phyloP scores from a whole-genome alignment of 106 monocot species.

The Dendrobium catenatum region DNA sequence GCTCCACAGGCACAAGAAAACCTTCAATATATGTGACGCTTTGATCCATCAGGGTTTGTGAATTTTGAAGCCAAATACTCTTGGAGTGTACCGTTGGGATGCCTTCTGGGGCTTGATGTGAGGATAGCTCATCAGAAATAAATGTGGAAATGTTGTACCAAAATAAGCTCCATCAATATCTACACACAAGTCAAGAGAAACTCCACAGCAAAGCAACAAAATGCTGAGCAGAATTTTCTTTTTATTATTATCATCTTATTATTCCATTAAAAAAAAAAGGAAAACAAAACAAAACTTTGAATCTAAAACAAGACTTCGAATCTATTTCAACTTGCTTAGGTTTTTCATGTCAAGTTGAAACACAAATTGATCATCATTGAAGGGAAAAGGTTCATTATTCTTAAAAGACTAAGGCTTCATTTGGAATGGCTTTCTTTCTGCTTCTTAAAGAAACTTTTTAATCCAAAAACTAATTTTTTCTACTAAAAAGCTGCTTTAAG shows the following conservation, averaged over 20 bases:
- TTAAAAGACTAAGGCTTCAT: no score
- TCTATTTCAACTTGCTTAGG: no score
- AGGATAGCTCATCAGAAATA: constrained; percentile 14
- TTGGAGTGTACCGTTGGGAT: constrained; percentile 16
- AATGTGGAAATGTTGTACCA: constrained; percentile 18
- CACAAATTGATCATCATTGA: not conserved
- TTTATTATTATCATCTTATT: not conserved
- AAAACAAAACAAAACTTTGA: not conserved
- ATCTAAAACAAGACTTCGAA: no score
- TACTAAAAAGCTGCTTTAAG: no score
- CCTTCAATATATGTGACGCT: not conserved
- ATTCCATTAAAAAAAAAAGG: not conserved
- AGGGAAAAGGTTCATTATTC: not conserved
- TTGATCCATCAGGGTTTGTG: constrained; percentile 12
- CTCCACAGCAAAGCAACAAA: not conserved
- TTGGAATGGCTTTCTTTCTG: no score
- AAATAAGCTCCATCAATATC: constrained; percentile 17
- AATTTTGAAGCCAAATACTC: constrained; percentile 18
- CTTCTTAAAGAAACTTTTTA: no score
- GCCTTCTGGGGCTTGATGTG: constrained; percentile 12
- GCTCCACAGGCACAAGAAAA: not conserved
- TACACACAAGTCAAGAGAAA: not conserved
- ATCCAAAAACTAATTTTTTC: no score
- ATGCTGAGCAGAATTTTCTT: not conserved
- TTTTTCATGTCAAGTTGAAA: not conserved